Conservation (phyloP, 495 filamentous ascomycete species). For the Hypoxylon trugodes region DNA sequence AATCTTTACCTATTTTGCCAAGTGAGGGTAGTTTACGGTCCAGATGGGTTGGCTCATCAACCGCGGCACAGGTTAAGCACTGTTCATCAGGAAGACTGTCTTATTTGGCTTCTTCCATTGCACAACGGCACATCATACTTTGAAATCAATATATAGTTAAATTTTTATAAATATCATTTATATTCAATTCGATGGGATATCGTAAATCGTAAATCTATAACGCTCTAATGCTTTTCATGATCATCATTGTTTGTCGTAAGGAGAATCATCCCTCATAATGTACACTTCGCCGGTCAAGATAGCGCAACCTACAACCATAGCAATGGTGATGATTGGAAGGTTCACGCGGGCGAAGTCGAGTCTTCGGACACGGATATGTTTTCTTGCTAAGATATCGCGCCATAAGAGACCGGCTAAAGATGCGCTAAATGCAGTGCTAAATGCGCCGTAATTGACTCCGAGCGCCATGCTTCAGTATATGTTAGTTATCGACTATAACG, state of each 20-base stretch:
- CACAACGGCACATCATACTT: too few relatives aligned
- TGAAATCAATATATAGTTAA: neutral
- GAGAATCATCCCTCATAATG: constrained; percentile 47
- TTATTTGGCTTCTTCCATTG: too few relatives aligned
- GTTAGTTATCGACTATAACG: neutral
- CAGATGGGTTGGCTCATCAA: too few relatives aligned
- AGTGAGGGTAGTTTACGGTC: too few relatives aligned
- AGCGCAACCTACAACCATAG: constrained; percentile 68
- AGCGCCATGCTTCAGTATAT: constrained; percentile 63
- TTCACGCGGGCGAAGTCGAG: constrained; percentile 71
- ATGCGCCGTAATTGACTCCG: constrained; percentile 74
- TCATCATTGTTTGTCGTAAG: constrained; percentile 24
- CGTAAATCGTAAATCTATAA: constrained; percentile 26
- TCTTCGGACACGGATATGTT: constrained; percentile 65
- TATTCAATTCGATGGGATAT: constrained; percentile 14
- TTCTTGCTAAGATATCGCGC: constrained; percentile 69
- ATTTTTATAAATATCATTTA: constrained; percentile 17
- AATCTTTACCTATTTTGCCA: too few relatives aligned
- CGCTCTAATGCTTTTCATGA: neutral
- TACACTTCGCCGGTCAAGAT: constrained; percentile 69
- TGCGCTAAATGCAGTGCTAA: constrained; percentile 71
- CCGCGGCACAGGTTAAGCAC: too few relatives aligned
- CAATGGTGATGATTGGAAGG: constrained; percentile 70
- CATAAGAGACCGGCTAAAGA: constrained; percentile 72
- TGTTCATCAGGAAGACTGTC: too few relatives aligned